Evolutionary conservation across 257 asterid genomes (phyloP).

Genomic region (Coffea eugenioides): DNA sequence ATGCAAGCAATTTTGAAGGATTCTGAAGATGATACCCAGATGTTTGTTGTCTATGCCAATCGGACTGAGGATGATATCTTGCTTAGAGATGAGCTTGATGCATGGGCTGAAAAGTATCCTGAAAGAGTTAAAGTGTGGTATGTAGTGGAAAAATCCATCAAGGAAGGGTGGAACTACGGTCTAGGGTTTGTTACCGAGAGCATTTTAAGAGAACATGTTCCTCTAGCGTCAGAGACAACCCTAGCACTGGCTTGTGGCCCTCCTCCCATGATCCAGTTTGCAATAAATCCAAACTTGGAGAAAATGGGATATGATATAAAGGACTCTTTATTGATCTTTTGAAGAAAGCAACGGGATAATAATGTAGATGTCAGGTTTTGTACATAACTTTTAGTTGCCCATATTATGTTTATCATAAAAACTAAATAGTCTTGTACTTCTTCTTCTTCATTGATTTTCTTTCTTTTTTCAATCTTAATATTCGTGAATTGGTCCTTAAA

Average conservation of each 20-base stretch:
- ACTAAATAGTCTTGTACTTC: not conserved
- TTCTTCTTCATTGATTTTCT: no score
- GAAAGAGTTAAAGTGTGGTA: slow-evolving; percentile 83
- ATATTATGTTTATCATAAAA: not conserved
- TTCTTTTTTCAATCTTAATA: no score
- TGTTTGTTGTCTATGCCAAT: slow-evolving; percentile 80
- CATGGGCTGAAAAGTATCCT: slow-evolving; percentile 69
- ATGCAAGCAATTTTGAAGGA: slow-evolving; percentile 84
- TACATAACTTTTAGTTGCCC: not conserved
- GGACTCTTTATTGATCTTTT: slow-evolving; percentile 70
- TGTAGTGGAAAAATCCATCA: slow-evolving; percentile 55
- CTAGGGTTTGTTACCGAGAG: slow-evolving; percentile 59
- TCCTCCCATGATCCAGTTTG: slow-evolving; percentile 90
- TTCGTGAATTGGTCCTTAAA: no score
- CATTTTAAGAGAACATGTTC: slow-evolving; percentile 68
- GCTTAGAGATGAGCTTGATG: slow-evolving; percentile 65
- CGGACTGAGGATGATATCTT: slow-evolving; percentile 85
- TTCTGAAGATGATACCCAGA: slow-evolving; percentile 70
- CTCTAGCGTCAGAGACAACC: slow-evolving; percentile 43
- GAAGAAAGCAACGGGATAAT: slow-evolving; percentile 13
- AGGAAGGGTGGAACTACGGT: slow-evolving; percentile 65
- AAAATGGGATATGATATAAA: slow-evolving; percentile 79
- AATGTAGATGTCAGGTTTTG: slow-evolving; percentile 16
- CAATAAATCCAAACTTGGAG: slow-evolving; percentile 86
- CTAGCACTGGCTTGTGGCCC: slow-evolving; percentile 93